Percentiles rank a stretch among this genome's conserved stretches.
Conservation (phyloP, 306 rosid genomes). For the Vigna nakashimae region DNA sequence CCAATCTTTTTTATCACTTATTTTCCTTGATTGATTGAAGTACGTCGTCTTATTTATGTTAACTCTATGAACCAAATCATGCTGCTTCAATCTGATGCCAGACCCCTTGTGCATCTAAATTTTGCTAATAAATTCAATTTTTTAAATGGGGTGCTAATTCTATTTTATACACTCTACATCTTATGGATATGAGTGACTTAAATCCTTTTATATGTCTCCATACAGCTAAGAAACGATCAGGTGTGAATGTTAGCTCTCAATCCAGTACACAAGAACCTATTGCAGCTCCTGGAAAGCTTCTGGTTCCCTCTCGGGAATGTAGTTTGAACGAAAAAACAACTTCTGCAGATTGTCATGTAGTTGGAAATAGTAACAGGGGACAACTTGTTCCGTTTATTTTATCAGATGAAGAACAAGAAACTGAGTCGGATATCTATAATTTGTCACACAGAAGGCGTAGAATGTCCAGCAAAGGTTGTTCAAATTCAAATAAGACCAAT, state of each 20-base stretch:
- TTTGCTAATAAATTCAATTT: slow-evolving; percentile 17
- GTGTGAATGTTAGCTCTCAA: slow-evolving; percentile 41
- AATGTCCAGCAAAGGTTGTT: slow-evolving; percentile 44
- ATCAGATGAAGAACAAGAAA: slow-evolving; percentile 53
- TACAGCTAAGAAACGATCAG: slow-evolving; percentile 68
- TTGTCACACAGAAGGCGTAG: slow-evolving; percentile 53
- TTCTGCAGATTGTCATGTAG: slow-evolving; percentile 48
- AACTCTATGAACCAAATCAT: slow-evolving; percentile 9
- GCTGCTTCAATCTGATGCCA: slow-evolving; percentile 8
- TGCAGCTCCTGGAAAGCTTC: slow-evolving; percentile 49
- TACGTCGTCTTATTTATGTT: background rate
- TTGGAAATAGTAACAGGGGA: slow-evolving; percentile 44
- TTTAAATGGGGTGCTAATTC: slow-evolving; percentile 12
- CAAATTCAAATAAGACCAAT: slow-evolving; percentile 48
- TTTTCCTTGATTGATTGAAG: slow-evolving; percentile 18
- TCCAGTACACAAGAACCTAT: slow-evolving; percentile 49
- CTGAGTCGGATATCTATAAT: slow-evolving; percentile 45
- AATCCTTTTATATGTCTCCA: slow-evolving; percentile 37
- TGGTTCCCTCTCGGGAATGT: slow-evolving; percentile 31
- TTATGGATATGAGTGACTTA: slow-evolving; percentile 27
- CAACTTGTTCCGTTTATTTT: slow-evolving; percentile 48
- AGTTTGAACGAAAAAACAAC: slow-evolving; percentile 45
- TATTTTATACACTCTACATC: slow-evolving; percentile 14
- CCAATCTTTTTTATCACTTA: background rate
- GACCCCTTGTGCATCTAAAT: slow-evolving; percentile 9